Conservation (phyloP, 768 basidiomycete genomes). For the Albatrellus ellisii region DNA sequence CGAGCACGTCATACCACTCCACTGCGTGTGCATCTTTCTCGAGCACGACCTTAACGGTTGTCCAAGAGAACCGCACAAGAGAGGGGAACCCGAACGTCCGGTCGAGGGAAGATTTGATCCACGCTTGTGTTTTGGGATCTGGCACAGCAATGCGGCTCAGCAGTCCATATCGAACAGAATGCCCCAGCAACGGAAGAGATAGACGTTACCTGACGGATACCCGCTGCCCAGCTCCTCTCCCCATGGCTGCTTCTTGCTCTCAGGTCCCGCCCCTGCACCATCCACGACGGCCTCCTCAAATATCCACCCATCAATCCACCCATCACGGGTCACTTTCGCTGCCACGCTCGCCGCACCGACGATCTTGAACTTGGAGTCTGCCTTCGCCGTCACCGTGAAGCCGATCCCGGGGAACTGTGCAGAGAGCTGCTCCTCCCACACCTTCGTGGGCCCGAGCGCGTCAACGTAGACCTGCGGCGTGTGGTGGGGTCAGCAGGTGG, state of each 20-base stretch:
- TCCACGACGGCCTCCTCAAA: constrained; percentile 44
- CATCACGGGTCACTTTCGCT: constrained; percentile 92
- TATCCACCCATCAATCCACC: constrained; percentile 76
- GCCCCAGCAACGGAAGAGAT: no score
- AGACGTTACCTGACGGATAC: constrained; percentile 68
- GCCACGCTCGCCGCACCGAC: constrained; percentile 97
- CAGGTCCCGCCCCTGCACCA: background rate
- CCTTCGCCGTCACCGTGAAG: constrained; percentile 87
- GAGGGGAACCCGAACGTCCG: constrained; percentile 89
- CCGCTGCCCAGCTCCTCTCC: constrained; percentile 54
- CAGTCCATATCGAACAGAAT: background rate
- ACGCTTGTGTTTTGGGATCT: constrained; percentile 91
- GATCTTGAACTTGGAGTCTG: constrained; percentile 93
- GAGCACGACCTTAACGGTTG: constrained; percentile 75
- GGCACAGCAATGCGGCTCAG: background rate
- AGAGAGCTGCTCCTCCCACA: constrained; percentile 78
- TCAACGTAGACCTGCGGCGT: constrained; percentile 78
- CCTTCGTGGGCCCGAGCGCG: constrained; percentile 77
- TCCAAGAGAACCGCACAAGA: constrained; percentile 90
- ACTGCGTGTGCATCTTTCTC: constrained; percentile 70
- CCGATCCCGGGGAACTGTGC: constrained; percentile 68
- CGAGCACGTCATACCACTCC: constrained; percentile 47
- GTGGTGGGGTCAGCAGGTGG: background rate
- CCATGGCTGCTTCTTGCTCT: constrained; percentile 18
- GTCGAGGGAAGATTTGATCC: constrained; percentile 65